phyloP scores from a whole-genome alignment of 345 rosid genomes.

The Pistacia vera region DNA sequence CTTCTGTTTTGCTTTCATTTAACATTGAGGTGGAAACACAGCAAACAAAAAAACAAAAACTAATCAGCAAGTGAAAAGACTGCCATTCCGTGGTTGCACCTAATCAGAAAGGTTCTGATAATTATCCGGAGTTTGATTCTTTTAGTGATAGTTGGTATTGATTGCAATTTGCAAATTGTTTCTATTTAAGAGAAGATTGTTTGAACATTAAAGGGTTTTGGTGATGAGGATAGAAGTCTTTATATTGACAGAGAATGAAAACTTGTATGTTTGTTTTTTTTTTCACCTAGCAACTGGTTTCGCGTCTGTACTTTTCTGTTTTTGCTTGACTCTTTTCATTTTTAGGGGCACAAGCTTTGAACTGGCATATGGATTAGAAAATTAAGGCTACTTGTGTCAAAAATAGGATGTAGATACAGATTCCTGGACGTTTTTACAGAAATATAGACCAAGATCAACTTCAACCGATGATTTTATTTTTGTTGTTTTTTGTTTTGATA shows the following conservation, averaged over 20 bases:
- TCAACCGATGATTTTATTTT: not conserved
- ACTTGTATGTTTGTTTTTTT: conserved; percentile 41
- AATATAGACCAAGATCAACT: not conserved
- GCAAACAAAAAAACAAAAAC: conserved; percentile 2
- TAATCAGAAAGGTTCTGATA: conserved; percentile 66
- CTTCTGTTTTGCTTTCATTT: not conserved
- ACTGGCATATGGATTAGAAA: conserved; percentile 5
- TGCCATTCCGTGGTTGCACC: conserved; percentile 34
- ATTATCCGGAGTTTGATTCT: conserved; percentile 92
- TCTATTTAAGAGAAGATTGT: conserved; percentile 42
- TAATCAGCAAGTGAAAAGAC: conserved; percentile 49
- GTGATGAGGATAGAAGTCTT: conserved; percentile 35
- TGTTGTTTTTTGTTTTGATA: not conserved
- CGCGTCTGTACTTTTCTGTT: conserved; percentile 20
- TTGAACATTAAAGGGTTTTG: conserved; percentile 35
- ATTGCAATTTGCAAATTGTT: conserved; percentile 31
- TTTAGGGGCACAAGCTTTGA: conserved; percentile 10
- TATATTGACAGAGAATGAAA: conserved; percentile 41
- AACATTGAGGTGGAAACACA: not conserved
- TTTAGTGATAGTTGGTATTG: conserved; percentile 43
- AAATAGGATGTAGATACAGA: conserved; percentile 10
- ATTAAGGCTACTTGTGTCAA: not conserved
- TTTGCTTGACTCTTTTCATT: not conserved
- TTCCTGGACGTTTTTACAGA: not conserved
- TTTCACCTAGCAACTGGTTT: conserved; percentile 24